Conservation (phyloP, 768 basidiomycete species). For the Termitomyces sp. region DNA sequence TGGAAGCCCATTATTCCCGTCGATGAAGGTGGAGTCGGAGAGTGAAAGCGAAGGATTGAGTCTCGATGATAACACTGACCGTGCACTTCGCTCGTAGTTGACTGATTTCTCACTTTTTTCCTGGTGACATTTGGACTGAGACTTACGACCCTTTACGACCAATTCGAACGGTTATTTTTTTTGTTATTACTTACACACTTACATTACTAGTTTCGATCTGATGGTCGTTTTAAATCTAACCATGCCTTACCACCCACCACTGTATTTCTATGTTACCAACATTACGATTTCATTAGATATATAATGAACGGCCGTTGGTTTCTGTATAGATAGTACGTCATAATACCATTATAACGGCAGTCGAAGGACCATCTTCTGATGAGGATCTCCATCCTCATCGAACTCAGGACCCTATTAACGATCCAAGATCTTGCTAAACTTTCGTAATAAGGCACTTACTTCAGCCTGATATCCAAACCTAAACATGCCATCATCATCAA, state of each 20-base stretch:
- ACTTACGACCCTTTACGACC: slow-evolving; percentile 27
- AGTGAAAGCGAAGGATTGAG: slow-evolving; percentile 67
- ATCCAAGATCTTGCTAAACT: slow-evolving; percentile 23
- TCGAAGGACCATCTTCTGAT: slow-evolving; percentile 76
- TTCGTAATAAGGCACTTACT: slow-evolving; percentile 39
- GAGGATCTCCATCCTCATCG: slow-evolving; percentile 82
- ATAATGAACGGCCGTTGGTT: background rate
- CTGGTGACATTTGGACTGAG: slow-evolving; percentile 12
- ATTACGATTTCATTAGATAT: slow-evolving; percentile 2
- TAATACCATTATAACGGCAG: slow-evolving; percentile 35
- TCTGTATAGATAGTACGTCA: slow-evolving; percentile 5
- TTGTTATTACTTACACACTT: slow-evolving; percentile 14
- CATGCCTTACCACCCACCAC: slow-evolving; percentile 19
- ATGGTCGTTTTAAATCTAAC: slow-evolving; percentile 25
- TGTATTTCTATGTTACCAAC: slow-evolving; percentile 32
- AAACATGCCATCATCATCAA: slow-evolving; percentile 20
- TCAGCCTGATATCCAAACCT: slow-evolving; percentile 70
- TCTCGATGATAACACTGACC: slow-evolving; percentile 46
- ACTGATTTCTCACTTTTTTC: slow-evolving; percentile 7
- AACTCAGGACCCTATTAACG: slow-evolving; percentile 61
- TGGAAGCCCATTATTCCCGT: slow-evolving; percentile 61
- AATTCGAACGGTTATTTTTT: background rate
- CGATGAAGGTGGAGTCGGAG: slow-evolving; percentile 63
- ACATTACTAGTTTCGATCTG: background rate
- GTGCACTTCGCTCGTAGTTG: slow-evolving; percentile 33